Evolutionary conservation across 768 basidiomycete genomes (phyloP).

Genomic region (Psilocybe sp.): DNA sequence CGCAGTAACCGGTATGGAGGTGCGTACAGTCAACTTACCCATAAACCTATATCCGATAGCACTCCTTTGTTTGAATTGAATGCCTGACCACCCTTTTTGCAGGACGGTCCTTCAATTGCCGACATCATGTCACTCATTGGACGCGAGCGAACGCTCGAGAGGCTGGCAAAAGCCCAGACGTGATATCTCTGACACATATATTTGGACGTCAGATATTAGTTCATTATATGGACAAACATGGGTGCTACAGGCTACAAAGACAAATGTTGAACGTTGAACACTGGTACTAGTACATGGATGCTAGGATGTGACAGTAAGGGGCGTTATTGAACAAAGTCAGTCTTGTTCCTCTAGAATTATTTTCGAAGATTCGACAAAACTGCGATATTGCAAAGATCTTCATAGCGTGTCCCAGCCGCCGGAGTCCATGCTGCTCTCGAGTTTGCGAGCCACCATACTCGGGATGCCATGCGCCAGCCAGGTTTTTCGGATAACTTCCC

Average conservation of each 20-base stretch:
- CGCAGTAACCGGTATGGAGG: constrained; percentile 83
- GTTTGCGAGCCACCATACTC: constrained; percentile 81
- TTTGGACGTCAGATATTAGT: too few species aligned
- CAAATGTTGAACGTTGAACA: too few species aligned
- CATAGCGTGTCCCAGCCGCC: constrained; percentile 93
- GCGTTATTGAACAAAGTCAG: too few species aligned
- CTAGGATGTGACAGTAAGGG: too few species aligned
- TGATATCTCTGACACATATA: too few species aligned
- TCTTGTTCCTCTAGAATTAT: too few species aligned
- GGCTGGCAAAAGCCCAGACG: constrained; percentile 18
- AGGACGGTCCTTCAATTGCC: constrained; percentile 49
- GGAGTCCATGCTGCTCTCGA: constrained; percentile 83
- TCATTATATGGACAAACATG: too few species aligned
- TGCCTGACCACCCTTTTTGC: constrained; percentile 1
- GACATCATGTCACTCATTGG: constrained; percentile 45
- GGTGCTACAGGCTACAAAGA: too few species aligned
- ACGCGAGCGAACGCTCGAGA: constrained; percentile 34
- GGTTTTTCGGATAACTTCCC: constrained; percentile 87
- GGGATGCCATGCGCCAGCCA: constrained; percentile 93
- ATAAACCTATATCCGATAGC: too few species aligned
- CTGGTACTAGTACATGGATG: too few species aligned
- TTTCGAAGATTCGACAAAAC: neutral
- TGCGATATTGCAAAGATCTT: neutral
- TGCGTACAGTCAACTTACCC: constrained; percentile 23
- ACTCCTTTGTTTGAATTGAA: neutral